Evolutionary conservation across 495 filamentous ascomycete species (phyloP).

Genomic region (Lentithecium fluviatile): DNA sequence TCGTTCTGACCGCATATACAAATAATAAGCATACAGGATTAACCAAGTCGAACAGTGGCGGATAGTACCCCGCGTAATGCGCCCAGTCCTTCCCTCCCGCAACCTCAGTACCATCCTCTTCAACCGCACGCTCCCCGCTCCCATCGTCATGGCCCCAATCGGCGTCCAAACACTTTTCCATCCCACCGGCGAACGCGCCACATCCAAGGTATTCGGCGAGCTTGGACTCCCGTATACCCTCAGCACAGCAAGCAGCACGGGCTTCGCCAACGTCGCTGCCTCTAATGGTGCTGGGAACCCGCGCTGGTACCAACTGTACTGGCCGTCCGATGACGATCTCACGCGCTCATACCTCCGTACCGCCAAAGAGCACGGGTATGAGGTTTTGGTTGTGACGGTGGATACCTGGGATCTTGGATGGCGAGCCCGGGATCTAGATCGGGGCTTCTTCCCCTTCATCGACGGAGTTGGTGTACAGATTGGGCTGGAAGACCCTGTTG

Average conservation of each 20-base stretch:
- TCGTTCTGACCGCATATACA: not conserved
- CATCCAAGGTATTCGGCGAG: conserved; percentile 13
- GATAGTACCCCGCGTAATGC: conserved; percentile 7
- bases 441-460: conserved; percentile 58
- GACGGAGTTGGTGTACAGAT: conserved; percentile 47
- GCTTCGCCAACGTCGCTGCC: conserved; percentile 55
- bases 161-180: conserved; percentile 17
- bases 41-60: not conserved
- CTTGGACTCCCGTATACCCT: conserved; percentile 23
- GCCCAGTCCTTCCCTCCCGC: not conserved
- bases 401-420: conserved; percentile 61
- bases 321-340: conserved; percentile 58
- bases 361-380: conserved; percentile 58
- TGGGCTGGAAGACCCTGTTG: conserved; percentile 53
- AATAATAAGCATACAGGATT: too few species aligned
- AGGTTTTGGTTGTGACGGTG: conserved; percentile 60
- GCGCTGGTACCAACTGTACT: conserved; percentile 68
- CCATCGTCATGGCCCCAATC: conserved; percentile 15
- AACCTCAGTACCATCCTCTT: conserved; percentile 10
- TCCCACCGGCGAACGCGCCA: conserved; percentile 4
- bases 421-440: conserved; percentile 65
- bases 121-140: not conserved
- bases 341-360: conserved; percentile 61
- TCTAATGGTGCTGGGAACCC: conserved; percentile 52
- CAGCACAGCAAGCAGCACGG: conserved; percentile 55